phyloP scores from a whole-genome alignment of 371 early-diverging fungal genomes.

The Mortierella sp. region DNA sequence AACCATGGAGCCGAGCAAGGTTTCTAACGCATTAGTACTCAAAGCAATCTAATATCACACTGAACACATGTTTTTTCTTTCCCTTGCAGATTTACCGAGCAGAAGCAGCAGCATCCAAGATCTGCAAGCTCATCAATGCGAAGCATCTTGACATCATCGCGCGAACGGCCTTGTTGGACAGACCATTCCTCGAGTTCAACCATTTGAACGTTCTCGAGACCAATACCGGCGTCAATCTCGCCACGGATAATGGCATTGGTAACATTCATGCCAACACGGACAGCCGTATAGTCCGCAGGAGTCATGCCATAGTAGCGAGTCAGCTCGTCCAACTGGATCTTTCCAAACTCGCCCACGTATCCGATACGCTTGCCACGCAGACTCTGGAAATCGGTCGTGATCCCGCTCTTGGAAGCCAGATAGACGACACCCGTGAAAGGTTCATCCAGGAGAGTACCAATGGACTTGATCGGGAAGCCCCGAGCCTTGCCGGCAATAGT shows the following conservation, averaged over 20 bases:
- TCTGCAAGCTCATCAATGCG: conserved; percentile 76
- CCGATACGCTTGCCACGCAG: conserved; percentile 70
- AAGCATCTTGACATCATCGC: conserved; percentile 69
- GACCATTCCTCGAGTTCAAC: conserved; percentile 77
- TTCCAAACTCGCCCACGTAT: conserved; percentile 75
- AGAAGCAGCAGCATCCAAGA: conserved; percentile 76
- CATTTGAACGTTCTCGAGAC: conserved; percentile 76
- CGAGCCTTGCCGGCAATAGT: conserved; percentile 75
- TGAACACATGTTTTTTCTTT: not conserved
- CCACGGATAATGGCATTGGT: conserved; percentile 69
- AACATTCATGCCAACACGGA: conserved; percentile 78
- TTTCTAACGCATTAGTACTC: not conserved
- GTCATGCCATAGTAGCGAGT: conserved; percentile 69
- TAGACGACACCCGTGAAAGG: conserved; percentile 76
- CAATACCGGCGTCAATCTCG: conserved; percentile 75
- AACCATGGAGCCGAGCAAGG: not conserved
- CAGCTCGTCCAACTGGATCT: conserved; percentile 73
- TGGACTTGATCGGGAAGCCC: conserved; percentile 73
- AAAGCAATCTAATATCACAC: too few relatives aligned
- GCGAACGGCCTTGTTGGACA: conserved; percentile 60
- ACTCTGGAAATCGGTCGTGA: conserved; percentile 65
- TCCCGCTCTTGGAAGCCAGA: conserved; percentile 62
- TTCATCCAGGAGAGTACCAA: conserved; percentile 74
- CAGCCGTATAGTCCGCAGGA: conserved; percentile 66
- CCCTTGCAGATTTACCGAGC: conserved; percentile 57